Evolutionary conservation across 805 yeast genomes (phyloP).

Genomic region (Nakazawaea molendinolei): DNA sequence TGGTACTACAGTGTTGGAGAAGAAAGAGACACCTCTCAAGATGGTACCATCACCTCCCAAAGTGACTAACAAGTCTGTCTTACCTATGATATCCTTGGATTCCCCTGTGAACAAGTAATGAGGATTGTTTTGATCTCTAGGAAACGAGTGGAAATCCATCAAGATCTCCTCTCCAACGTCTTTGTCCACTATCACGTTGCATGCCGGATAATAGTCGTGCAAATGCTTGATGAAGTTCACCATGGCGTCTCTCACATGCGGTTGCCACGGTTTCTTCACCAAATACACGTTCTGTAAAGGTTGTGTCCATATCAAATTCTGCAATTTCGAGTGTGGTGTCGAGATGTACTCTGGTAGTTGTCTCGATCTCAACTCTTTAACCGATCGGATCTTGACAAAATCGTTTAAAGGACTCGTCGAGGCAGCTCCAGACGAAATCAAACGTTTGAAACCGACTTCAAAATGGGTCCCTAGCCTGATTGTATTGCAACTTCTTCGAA

Average conservation of each 20-base stretch:
- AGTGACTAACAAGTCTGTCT: conserved; percentile 77
- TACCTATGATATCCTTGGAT: conserved; percentile 46
- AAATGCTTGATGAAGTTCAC: conserved; percentile 56
- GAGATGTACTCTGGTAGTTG: conserved; percentile 44
- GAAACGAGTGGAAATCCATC: conserved; percentile 18
- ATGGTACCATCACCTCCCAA: conserved; percentile 98
- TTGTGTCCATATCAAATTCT: conserved; percentile 60
- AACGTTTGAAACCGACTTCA: no score
- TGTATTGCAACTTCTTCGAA: no score
- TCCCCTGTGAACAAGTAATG: conserved; percentile 53
- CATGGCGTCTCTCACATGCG: conserved; percentile 58
- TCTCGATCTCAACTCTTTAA: conserved; percentile 8
- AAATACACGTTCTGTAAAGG: conserved; percentile 71
- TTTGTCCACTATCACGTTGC: conserved; percentile 71
- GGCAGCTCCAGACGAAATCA: conserved; percentile 1
- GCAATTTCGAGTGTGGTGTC: conserved; percentile 54
- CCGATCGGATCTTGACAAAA: conserved; percentile 11
- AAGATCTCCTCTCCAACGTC: conserved; percentile 68
- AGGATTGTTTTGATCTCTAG: conserved; percentile 18
- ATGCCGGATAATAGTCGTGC: conserved; percentile 54
- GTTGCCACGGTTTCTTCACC: conserved; percentile 81
- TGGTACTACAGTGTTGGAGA: conserved; percentile 68
- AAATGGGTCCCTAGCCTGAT: no score
- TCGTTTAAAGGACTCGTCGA: conserved; percentile 7
- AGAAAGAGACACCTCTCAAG: conserved; percentile 72